Evolutionary conservation across 2,329 filamentous ascomycete species (phyloP), one percentile per base, ranked within the genome.

Genomic region (Cercospora zeae-maydis): DNA sequence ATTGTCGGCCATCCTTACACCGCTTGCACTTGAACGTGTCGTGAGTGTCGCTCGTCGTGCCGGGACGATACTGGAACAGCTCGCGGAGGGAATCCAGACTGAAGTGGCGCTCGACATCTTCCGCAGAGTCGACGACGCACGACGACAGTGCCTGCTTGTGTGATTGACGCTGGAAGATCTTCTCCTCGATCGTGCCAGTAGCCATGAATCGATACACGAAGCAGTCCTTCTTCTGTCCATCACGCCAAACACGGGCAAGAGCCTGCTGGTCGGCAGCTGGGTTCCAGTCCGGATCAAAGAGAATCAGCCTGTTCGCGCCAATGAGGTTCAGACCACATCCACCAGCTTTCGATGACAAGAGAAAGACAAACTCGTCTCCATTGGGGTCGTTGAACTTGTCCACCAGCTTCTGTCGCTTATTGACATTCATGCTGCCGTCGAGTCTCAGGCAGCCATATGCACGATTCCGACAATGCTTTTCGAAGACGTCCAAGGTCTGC

Each of bases 181-280:
- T 99, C 78, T 99, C 95, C 75, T 99, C 95, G 65, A 99, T 99
- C 0, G 93, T 97, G 3, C 95, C 95, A 0, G 96, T 98, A 0
- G 93, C 91, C 71, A 99, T 99, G 79, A 99, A 99, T n/a, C 95
- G 90, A 77, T 99, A 99, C 14, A 99, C 95, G 72, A 99, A 99
- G 74, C 95, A 99, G 73, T 99, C 95, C 75, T 99, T 99, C 83
- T 96, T 98, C 77, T 99, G 95, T 0, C 95, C 95, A 72, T 99
- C 95, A 82, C 95, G 91, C 95, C 95, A 99, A 19, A 99, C 95
- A 81, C 95, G 90, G 36, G 95, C 95, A 31, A 99, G 84, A 3
- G 95, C 95, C 79, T 99, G 95, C 76, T 99, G 95, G 73, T 99
- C 95, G 0, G 95, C 93, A 3, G 95, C 95, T 0, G 95, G 95